A percentile compares a stretch with the other conserved stretches of the same genome.
Conservation (phyloP, 1,284 basidiomycete genomes). For the Malassezia vespertilionis region DNA sequence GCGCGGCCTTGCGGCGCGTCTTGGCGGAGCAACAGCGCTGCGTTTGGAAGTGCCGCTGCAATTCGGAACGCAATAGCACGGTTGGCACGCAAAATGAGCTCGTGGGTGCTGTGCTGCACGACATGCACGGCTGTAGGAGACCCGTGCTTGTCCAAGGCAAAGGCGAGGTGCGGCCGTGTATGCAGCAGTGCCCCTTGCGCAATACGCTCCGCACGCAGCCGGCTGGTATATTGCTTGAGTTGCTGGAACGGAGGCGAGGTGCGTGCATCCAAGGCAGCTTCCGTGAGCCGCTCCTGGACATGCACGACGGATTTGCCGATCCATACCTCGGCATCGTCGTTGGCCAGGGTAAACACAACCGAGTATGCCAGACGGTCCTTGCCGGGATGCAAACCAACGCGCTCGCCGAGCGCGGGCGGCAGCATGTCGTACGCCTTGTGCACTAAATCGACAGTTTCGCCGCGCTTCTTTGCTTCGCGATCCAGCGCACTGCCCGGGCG, state of each 20-base stretch:
- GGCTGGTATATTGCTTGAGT: constrained; percentile 52
- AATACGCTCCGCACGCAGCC: constrained; percentile 64
- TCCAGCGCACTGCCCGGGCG: constrained; percentile 92
- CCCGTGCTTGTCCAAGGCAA: constrained; percentile 72
- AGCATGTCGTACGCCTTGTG: constrained; percentile 54
- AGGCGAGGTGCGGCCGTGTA: constrained; percentile 63
- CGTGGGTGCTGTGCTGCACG: constrained; percentile 65
- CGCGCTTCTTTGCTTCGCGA: constrained; percentile 90
- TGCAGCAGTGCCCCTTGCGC: constrained; percentile 70
- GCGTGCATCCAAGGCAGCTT: neutral
- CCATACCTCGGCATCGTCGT: constrained; percentile 73
- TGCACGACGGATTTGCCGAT: constrained; percentile 77
- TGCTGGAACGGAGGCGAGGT: neutral
- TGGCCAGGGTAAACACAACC: constrained; percentile 63
- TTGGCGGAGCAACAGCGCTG: constrained; percentile 84
- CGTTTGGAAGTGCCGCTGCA: constrained; percentile 83
- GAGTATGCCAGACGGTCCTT: constrained; percentile 17
- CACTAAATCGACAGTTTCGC: constrained; percentile 89
- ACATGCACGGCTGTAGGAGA: constrained; percentile 52
- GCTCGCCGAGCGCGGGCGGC: constrained; percentile 51
- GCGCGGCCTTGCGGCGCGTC: constrained; percentile 76
- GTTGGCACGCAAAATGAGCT: constrained; percentile 93
- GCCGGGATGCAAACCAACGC: neutral
- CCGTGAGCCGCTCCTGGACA: neutral
- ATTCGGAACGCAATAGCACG: constrained; percentile 81